Base-by-base conservation (phyloP, 164 flowering plant species). In the Aristolochia californica region DNA sequence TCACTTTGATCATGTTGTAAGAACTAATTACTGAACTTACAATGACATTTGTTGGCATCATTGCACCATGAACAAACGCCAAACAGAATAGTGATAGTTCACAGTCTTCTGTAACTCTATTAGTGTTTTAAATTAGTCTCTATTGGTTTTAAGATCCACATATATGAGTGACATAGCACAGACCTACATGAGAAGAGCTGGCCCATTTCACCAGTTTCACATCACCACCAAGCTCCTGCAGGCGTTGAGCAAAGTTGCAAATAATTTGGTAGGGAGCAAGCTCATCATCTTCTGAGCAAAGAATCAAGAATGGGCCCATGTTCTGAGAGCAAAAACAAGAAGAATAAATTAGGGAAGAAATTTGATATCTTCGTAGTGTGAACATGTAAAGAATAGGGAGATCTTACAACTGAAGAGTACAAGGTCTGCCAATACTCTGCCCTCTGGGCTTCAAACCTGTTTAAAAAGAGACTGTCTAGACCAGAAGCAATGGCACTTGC, bases 381-480 rank as follows among this genome's bases (percentile, higher is more conserved):
- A 49, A 38, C 44, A 23, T 34, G 28, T 38, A n/a, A 48, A 24
- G 21, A 58, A 56, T 23, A 43, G 56, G 51, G 40, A 34, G 40
- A 34, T 76, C 91, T 81, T 73, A 93, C 98, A 47, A 78, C 76
- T 51, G 97, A 76, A 44, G 95, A 62, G 70, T 89, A 93, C 48
- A 93, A 72, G 61, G 91, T 88, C 73, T 84, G 97, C 98, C 98
- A 93, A 67, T 83, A 93, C 69, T 88, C 98, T 59, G 98, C 97
- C 53, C 98, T 94, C 28, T 88, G 91, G 44, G 83, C 67, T 72
- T 89, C 98, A 69, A 83, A 85, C 68, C 83, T 74, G 70, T 48
- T 74, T 53, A 88, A 77, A 71, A 89, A 93, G 68, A 93, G 75
- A 48, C 82, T 64, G 70, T 93, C 97, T 30, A 88, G 72, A 58